Conservation (phyloP, 2,329 filamentous ascomycete species). For the Ophiostoma australiae region DNA sequence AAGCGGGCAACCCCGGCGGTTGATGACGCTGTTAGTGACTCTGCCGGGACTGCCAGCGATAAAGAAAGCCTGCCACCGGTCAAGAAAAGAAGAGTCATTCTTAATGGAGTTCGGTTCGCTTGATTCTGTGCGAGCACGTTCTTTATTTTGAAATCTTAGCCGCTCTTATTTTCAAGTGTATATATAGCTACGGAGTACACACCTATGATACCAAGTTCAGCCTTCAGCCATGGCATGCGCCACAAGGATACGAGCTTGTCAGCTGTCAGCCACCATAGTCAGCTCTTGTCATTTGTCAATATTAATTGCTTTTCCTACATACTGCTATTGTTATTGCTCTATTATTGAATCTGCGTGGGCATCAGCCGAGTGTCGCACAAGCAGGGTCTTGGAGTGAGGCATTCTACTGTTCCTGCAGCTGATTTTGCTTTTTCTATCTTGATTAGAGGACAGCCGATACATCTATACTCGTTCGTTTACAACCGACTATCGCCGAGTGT, state of each 20-base stretch:
- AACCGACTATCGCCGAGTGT: no score
- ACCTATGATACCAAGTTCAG: neutral
- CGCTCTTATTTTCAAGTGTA: no score
- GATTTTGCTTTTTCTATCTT: neutral
- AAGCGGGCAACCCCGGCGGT: neutral
- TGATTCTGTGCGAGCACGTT: neutral
- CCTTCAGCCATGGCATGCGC: neutral
- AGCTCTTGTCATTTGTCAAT: neutral
- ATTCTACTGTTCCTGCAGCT: neutral
- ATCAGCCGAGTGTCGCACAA: neutral
- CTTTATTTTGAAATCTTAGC: neutral
- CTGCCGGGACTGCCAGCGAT: neutral
- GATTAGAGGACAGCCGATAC: neutral
- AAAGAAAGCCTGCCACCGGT: neutral
- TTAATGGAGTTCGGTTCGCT: neutral
- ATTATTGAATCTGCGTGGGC: neutral
- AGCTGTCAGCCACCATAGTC: neutral
- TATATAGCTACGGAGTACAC: neutral
- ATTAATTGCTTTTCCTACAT: neutral
- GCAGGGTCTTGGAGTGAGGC: neutral
- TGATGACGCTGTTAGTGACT: neutral
- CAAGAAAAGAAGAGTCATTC: conserved; percentile 1
- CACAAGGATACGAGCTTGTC: neutral
- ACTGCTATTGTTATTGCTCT: neutral
- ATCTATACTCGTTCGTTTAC: neutral